Base-by-base conservation (phyloP, 495 filamentous ascomycete genomes). In the Sporormia fimetaria region DNA sequence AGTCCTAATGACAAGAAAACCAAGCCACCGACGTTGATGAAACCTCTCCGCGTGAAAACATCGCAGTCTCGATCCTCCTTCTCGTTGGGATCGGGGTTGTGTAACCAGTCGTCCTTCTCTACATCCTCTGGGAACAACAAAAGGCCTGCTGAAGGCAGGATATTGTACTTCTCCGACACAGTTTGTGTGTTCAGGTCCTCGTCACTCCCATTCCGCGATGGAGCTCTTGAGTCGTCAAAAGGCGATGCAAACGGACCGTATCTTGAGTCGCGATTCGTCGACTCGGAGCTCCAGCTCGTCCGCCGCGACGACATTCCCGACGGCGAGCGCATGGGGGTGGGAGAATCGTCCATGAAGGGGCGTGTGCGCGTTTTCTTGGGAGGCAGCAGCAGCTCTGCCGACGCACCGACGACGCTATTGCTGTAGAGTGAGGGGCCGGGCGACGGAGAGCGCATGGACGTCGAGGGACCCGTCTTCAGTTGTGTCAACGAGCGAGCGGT, bases 91-190 rank as follows among this genome's bases (percentile, higher is more conserved):
- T 78, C 73, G 7, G 81, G 81, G 48, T 83, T 81, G 52, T 87
- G 81, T 46, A 87, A 44, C 44, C 69, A 79, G 54, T 86, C 81
- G 57, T 85, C 81, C 50, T 83, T 80, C 58, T 87, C 81, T 18
- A 81, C 76, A 55, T 86, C 80, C 49, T 82, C 73, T 1, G 79
- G 81, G 53, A 79, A 84, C 15, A 85, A 57, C 20, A 87, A 54
- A 42, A 86, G 57, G 0, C 76, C 80, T 22, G 76, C 74, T 5
- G 76, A 80, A 2, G 81, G 81, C 59, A 76, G 68, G 35, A 85
- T 84, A 51, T 81, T 83, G 52, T 78, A 85, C 53, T 85, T 85
- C 47, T 83, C 78, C 9, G 76, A 76, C 1, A 84, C 81, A 3
- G 81, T 83, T 58, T 85, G 80, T 3, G 78, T 84, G 51, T 81